Evolutionary conservation across 2,329 filamentous ascomycete species (phyloP).

Genomic region (Pyrenochaeta sp.): DNA sequence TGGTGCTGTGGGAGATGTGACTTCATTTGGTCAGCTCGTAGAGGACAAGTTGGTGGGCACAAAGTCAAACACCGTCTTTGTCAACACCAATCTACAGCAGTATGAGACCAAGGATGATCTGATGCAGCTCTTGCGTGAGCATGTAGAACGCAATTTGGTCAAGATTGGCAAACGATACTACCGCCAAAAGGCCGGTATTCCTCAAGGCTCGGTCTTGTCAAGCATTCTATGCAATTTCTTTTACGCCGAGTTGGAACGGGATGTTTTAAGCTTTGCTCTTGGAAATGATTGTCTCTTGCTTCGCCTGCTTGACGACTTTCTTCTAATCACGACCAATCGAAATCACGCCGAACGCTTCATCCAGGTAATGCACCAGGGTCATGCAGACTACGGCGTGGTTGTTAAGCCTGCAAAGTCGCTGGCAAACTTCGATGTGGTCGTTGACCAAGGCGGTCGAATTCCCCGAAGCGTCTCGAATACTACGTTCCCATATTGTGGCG

Average conservation of each 20-base stretch:
- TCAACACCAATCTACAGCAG: constrained; percentile 71
- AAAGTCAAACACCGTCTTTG: constrained; percentile 74
- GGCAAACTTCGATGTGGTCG: constrained; percentile 77
- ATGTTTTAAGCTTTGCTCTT: constrained; percentile 72
- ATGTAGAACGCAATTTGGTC: constrained; percentile 85
- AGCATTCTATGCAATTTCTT: constrained; percentile 93
- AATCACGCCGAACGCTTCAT: constrained; percentile 76
- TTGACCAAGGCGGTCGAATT: constrained; percentile 60
- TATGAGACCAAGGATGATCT: constrained; percentile 67
- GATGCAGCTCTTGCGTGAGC: constrained; percentile 75
- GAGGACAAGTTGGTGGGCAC: constrained; percentile 35
- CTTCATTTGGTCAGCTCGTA: constrained; percentile 45
- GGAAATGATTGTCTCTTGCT: constrained; percentile 72
- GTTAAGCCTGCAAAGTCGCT: constrained; percentile 83
- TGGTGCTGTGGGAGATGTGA: constrained; percentile 36
- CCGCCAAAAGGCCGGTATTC: constrained; percentile 86
- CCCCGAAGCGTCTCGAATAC: constrained; percentile 50
- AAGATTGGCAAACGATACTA: constrained; percentile 90
- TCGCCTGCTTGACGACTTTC: constrained; percentile 89
- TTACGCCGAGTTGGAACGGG: constrained; percentile 84
- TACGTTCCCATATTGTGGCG: constrained; percentile 90
- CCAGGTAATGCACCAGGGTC: constrained; percentile 78
- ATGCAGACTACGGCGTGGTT: constrained; percentile 80
- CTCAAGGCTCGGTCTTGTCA: constrained; percentile 90
- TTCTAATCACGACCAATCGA: constrained; percentile 79